phyloP scores from a whole-genome alignment of 768 basidiomycete species.

The Kwoniella heveanensis region DNA sequence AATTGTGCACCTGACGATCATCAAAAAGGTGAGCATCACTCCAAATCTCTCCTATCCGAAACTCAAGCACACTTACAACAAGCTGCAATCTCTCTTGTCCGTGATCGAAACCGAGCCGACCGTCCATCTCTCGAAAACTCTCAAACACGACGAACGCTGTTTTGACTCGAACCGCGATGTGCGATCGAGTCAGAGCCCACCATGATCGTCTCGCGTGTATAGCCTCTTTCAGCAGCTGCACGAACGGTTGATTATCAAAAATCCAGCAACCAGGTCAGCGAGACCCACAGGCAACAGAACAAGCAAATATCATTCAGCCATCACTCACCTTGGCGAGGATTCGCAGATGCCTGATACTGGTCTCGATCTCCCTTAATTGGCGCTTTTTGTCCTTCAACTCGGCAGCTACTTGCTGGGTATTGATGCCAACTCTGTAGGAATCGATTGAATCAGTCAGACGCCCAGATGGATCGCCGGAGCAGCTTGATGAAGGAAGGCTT shows the following conservation, averaged over 20 bases:
- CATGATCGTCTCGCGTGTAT: conserved; percentile 67
- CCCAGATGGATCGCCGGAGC: no score
- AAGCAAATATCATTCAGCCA: no score
- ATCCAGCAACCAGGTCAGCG: no score
- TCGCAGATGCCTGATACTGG: conserved; percentile 2
- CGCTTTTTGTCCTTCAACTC: background rate
- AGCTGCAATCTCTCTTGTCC: conserved; percentile 20
- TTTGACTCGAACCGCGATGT: conserved; percentile 82
- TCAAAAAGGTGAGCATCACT: no score
- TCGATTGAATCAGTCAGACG: background rate
- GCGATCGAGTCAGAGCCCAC: conserved; percentile 86
- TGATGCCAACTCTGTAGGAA: conserved; percentile 16
- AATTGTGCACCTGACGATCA: conserved; percentile 18
- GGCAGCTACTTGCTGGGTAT: conserved; percentile 6
- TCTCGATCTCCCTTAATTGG: background rate
- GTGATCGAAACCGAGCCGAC: conserved; percentile 85
- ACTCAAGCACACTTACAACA: conserved; percentile 24
- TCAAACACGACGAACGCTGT: conserved; percentile 72
- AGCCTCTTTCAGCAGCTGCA: conserved; percentile 69
- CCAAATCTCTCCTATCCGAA: background rate
- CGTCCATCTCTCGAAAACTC: conserved; percentile 81
- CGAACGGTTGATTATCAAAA: background rate
- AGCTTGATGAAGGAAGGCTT: background rate
- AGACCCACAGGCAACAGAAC: no score
- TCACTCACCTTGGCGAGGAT: conserved; percentile 4